These are phyloP conservation scores for Pseudocercospora cruenta DNA, from an alignment of 2,329 filamentous ascomycete genomes.

Conservation along the genomic window DNA sequence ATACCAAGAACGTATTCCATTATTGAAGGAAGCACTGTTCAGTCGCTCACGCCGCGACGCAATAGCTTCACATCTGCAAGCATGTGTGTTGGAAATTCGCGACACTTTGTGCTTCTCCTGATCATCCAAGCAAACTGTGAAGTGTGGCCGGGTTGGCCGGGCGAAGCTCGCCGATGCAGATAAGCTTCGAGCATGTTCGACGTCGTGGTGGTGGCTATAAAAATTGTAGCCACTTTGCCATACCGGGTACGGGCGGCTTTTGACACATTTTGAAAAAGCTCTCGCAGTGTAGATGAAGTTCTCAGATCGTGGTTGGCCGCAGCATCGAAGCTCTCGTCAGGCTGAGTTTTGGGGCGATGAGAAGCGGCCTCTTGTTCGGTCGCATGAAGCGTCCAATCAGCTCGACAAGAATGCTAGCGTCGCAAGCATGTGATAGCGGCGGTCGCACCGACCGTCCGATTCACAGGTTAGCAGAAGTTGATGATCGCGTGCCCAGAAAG, in stretches of 20 bases:
- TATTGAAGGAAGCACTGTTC: neutral
- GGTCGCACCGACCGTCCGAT: neutral
- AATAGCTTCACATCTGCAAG: neutral
- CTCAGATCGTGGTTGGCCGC: neutral
- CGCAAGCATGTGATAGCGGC: constrained; percentile 1
- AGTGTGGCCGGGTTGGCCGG: neutral
- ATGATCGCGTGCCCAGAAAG: neutral
- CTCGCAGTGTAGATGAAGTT: neutral
- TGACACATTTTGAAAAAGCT: neutral
- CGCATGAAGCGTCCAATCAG: constrained; percentile 3
- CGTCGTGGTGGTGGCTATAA: neutral
- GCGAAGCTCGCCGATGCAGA: neutral
- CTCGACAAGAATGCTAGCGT: neutral
- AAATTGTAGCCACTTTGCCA: neutral
- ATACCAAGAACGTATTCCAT: neutral
- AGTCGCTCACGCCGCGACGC: neutral
- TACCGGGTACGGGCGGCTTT: neutral
- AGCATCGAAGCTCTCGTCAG: constrained; percentile 8
- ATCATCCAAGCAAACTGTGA: neutral
- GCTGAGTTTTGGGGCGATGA: constrained; percentile 8
- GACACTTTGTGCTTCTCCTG: neutral
- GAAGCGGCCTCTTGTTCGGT: neutral
- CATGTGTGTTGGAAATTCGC: neutral
- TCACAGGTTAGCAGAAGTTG: neutral
- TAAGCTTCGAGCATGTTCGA: constrained; percentile 2